Evolutionary conservation across 805 yeast genomes (phyloP), one percentile per base, ranked within the genome.

Genomic region (Tetrapisispora iriomotensis): DNA sequence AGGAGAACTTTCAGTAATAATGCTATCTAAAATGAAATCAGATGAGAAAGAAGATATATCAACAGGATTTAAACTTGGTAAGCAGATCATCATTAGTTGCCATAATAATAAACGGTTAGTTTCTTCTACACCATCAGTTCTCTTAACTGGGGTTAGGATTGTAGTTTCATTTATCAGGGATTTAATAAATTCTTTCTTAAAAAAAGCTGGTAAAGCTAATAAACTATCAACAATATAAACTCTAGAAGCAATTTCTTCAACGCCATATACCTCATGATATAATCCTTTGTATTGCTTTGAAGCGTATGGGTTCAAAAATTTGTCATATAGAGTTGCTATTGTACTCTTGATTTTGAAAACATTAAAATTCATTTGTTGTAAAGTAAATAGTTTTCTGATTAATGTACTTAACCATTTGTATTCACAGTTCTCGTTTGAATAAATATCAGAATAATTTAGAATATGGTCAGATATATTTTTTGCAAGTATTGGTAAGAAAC

Each of bases 61-160:
- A 3, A 8, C 8, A 2, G 24, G 7, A 13, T 19, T 20, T 13
- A 31, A 12, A 2, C 56, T 49, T 32, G 66, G 70, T 17, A 69
- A 42, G 9, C 75, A 45, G 2, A 75, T 42, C 13, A 81, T 45
- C 9, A 82, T 48, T 15, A 82, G 65, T 23, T 75, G 71, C 46
- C 76, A 71, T 7, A 77, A 53, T 41, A 70, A 72, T 8, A 83
- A 58, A 44, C 96, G 66, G 38, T 66, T 67, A 61, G 74, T 62
- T 51, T 83, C 92, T 53, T 84, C 95, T 7, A 62, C 62, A 0
- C 84, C 82, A 51, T 83, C 92, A 0, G 75, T 72, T 30, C 74
- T 66, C 50, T 71, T 76, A 23, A 61, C 49, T 2, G 82, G 79
- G 1, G 54, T 49, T 29, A 77, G 59, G 3, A 82, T 54, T 28